A percentile compares a stretch with the other conserved stretches of the same genome.
These are phyloP conservation scores for Fraxinus nigra DNA, from an alignment of 305 asterid genomes.

Conservation along the genomic window DNA sequence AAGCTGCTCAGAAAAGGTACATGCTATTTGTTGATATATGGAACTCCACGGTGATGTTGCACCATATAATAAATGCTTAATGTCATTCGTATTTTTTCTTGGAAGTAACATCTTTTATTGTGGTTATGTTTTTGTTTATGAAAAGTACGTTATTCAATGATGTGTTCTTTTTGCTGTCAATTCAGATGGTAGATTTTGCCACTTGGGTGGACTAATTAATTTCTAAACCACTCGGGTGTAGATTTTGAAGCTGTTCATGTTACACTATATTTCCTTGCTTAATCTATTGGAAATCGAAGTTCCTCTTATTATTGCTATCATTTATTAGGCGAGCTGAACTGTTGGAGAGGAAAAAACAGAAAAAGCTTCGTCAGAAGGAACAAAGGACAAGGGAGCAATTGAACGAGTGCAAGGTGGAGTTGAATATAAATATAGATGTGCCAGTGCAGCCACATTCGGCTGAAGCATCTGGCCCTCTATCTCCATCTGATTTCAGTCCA, in stretches of 20 bases:
- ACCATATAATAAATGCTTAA: background rate
- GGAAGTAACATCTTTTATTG: constrained; percentile 2
- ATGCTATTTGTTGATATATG: constrained; percentile 6
- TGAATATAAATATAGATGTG: constrained; percentile 32
- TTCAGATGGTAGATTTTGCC: background rate
- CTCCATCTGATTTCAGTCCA: constrained; percentile 44
- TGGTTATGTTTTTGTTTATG: background rate
- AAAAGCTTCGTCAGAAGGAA: constrained; percentile 70
- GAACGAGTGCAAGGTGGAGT: constrained; percentile 30
- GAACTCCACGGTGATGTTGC: background rate
- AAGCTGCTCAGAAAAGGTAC: constrained; percentile 82
- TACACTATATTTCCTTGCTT: background rate
- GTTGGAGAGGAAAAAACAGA: constrained; percentile 64
- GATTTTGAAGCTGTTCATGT: background rate
- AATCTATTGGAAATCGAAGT: background rate
- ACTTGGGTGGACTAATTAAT: background rate
- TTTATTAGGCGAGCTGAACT: constrained; percentile 51
- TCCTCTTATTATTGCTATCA: background rate
- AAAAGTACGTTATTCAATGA: background rate
- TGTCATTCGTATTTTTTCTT: background rate
- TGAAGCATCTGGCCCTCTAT: constrained; percentile 45
- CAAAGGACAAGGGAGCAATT: constrained; percentile 56
- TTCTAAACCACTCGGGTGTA: background rate
- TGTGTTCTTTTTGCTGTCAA: background rate
- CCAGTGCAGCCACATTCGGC: constrained; percentile 42